Conservation (phyloP, 2,329 filamentous ascomycete genomes). For the Alternaria atra region DNA sequence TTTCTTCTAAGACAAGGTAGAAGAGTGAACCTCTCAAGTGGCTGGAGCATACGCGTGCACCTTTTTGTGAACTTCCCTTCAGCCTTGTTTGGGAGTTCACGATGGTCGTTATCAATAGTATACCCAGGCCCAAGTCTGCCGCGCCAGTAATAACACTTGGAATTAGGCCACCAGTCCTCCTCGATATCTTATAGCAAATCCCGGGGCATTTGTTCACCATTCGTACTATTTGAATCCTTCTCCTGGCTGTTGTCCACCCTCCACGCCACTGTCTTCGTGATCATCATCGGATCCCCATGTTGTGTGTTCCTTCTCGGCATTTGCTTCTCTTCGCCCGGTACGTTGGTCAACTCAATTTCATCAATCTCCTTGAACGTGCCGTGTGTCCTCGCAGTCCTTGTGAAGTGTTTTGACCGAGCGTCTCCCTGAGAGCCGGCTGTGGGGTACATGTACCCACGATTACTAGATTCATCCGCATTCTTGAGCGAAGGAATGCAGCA, state of each 20-base stretch:
- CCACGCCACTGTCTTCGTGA: slow-evolving; percentile 19
- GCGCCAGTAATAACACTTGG: background rate
- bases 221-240: slow-evolving; percentile 2
- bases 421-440: slow-evolving; percentile 4
- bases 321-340: background rate
- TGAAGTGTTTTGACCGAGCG: slow-evolving; percentile 5
- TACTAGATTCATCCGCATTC: slow-evolving; percentile 8
- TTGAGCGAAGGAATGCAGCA: slow-evolving; percentile 27
- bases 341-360: background rate
- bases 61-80: background rate
- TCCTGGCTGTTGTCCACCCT: background rate
- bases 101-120: background rate
- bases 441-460: slow-evolving; percentile 10
- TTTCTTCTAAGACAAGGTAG: no score
- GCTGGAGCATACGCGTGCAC: background rate
- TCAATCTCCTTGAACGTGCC: slow-evolving; percentile 1
- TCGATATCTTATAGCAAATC: background rate
- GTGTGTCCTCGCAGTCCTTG: background rate
- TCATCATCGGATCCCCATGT: slow-evolving; percentile 4
- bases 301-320: background rate
- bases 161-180: background rate
- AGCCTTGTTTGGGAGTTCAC: background rate
- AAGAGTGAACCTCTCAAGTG: background rate
- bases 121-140: background rate
- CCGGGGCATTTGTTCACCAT: background rate